Evolutionary conservation across 2,329 filamentous ascomycete genomes (phyloP).

Genomic region (Juglanconis juglandina): DNA sequence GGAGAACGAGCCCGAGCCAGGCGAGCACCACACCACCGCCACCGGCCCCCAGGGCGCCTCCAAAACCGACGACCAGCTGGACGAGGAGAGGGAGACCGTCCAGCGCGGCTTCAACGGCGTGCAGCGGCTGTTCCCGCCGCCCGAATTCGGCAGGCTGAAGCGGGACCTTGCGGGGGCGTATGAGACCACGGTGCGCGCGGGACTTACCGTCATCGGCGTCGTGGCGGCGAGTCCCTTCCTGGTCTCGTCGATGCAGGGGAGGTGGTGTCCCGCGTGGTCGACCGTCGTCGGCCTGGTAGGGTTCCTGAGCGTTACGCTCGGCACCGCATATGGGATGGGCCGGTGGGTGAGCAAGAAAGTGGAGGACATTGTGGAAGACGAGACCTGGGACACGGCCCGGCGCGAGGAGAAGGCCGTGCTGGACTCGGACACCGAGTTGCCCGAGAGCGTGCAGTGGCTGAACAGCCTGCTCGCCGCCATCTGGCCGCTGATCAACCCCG

Average conservation of each 20-base stretch:
- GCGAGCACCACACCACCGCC: slow-evolving; percentile 33
- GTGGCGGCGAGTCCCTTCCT: slow-evolving; percentile 24
- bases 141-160: slow-evolving; percentile 42
- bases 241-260: slow-evolving; percentile 9
- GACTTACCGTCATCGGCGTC: slow-evolving; percentile 32
- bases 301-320: slow-evolving; percentile 32
- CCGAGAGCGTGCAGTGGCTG: slow-evolving; percentile 69
- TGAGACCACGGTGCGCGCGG: slow-evolving; percentile 33
- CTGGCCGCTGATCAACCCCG: slow-evolving; percentile 74
- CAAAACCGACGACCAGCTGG: slow-evolving; percentile 38
- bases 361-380: slow-evolving; percentile 61
- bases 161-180: slow-evolving; percentile 30
- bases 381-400: slow-evolving; percentile 65
- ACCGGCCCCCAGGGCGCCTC: slow-evolving; percentile 36
- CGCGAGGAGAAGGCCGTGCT: slow-evolving; percentile 46
- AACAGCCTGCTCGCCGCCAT: slow-evolving; percentile 65
- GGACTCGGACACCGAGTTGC: slow-evolving; percentile 43
- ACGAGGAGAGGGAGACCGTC: slow-evolving; percentile 31
- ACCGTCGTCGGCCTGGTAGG: slow-evolving; percentile 27
- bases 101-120: slow-evolving; percentile 40
- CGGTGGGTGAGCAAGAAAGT: slow-evolving; percentile 62
- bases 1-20: slow-evolving; percentile 33
- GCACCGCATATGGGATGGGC: slow-evolving; percentile 38
- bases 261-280: slow-evolving; percentile 11
- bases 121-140: slow-evolving; percentile 44